A percentile compares a stretch with the other conserved stretches of the same genome.
These are phyloP conservation scores for Nicotiana tabacum DNA, from an alignment of 257 asterid genomes.

Conservation along the genomic window DNA sequence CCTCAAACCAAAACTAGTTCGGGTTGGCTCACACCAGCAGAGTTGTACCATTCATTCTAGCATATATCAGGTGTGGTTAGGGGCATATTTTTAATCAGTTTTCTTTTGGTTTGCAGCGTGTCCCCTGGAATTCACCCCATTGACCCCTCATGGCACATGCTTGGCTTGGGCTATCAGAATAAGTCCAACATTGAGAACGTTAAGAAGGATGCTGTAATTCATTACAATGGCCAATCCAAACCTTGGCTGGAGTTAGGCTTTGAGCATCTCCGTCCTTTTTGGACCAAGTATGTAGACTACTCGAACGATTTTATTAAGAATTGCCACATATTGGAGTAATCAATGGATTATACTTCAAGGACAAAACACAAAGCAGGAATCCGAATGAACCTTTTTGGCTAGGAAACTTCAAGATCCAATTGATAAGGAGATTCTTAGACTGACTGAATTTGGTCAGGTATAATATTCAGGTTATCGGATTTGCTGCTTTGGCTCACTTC, in stretches of 20 bases:
- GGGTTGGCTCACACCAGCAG: neutral
- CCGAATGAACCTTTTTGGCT: neutral
- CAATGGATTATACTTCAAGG: neutral
- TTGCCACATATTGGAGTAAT: conserved; percentile 93
- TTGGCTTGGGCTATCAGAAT: too few species aligned
- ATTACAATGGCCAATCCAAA: too few species aligned
- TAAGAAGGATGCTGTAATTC: too few species aligned
- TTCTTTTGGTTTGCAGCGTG: conserved; percentile 49
- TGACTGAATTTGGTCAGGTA: conserved; percentile 20
- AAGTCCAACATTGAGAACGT: too few species aligned
- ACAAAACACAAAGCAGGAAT: conserved; percentile 8
- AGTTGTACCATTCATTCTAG: neutral
- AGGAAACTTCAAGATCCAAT: neutral
- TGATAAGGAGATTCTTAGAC: conserved; percentile 28
- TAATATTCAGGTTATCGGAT: conserved; percentile 9
- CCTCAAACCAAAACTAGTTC: neutral
- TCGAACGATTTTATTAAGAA: conserved; percentile 74
- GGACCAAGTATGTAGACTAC: conserved; percentile 95
- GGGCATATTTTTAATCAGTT: conserved; percentile 3
- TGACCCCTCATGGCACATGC: too few species aligned
- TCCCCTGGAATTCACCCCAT: conserved; percentile 57
- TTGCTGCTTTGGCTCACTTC: conserved; percentile 25
- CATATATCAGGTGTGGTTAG: neutral
- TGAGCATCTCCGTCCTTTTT: conserved; percentile 48
- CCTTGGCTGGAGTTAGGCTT: too few species aligned